Conservation (phyloP, 2,329 filamentous ascomycete species). For the Botrytis paeoniae region DNA sequence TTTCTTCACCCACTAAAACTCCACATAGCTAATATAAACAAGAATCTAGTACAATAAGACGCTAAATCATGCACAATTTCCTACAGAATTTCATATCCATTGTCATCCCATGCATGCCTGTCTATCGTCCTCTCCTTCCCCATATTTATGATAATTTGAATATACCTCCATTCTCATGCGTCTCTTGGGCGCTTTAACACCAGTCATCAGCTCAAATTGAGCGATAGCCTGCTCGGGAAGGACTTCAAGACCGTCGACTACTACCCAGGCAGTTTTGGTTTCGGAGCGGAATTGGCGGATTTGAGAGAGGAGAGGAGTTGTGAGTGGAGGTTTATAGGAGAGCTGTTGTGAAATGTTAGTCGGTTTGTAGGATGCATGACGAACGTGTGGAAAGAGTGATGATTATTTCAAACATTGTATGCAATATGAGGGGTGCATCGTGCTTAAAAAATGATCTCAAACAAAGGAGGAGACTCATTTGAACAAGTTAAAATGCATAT, state of each 20-base stretch:
- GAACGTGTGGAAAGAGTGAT: not conserved
- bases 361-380: not conserved
- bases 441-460: not conserved
- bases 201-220: slow-evolving; percentile 79
- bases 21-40: not conserved
- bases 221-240: slow-evolving; percentile 77
- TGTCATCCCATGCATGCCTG: not conserved
- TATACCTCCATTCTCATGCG: slow-evolving; percentile 56
- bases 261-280: slow-evolving; percentile 64
- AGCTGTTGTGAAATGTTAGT: slow-evolving; percentile 39
- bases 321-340: slow-evolving; percentile 65
- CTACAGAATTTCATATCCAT: not conserved
- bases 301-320: slow-evolving; percentile 68
- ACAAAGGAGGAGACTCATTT: not conserved
- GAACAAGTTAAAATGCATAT: not conserved
- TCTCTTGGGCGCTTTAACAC: slow-evolving; percentile 65
- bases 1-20: not conserved
- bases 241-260: slow-evolving; percentile 72
- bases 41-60: not conserved
- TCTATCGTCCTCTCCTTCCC: slow-evolving; percentile 11
- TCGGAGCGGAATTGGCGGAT: slow-evolving; percentile 47
- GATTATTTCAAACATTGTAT: too few species aligned
- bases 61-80: not conserved
- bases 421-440: not conserved
- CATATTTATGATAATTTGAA: slow-evolving; percentile 34